Evolutionary conservation across 371 early-diverging fungal species (phyloP).

Genomic region (Entomophthora muscae): DNA sequence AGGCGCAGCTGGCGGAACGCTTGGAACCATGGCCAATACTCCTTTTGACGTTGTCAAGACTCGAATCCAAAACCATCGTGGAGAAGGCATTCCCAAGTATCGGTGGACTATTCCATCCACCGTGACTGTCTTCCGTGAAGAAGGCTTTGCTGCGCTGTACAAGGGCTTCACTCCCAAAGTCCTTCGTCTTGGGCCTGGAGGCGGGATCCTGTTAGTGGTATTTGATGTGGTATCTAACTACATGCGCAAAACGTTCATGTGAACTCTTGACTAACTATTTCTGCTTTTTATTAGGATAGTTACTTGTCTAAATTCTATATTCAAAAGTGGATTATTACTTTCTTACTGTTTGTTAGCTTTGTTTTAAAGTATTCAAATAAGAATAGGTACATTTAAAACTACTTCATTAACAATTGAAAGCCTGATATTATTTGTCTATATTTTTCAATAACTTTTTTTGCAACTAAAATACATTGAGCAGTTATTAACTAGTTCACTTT

Average conservation of each 20-base stretch:
- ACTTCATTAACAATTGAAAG: too few relatives aligned
- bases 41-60: conserved; percentile 97
- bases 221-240: conserved; percentile 73
- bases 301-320: too few relatives aligned
- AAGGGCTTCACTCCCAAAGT: conserved; percentile 95
- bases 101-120: conserved; percentile 75
- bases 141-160: conserved; percentile 83
- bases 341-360: too few relatives aligned
- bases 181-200: conserved; percentile 88
- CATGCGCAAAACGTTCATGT: conserved; percentile 45
- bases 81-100: conserved; percentile 43
- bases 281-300: too few relatives aligned
- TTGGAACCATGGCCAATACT: conserved; percentile 87
- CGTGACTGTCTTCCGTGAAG: conserved; percentile 67
- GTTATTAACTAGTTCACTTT: too few relatives aligned
- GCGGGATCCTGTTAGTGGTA: conserved; percentile 78
- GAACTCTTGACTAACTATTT: too few relatives aligned
- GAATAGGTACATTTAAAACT: too few relatives aligned
- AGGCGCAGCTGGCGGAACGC: conserved; percentile 88
- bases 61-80: conserved; percentile 70
- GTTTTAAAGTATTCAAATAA: too few relatives aligned
- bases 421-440: too few relatives aligned
- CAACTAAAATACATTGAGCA: too few relatives aligned
- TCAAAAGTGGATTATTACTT: too few relatives aligned
- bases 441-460: too few relatives aligned